phyloP scores from a whole-genome alignment of 2,329 filamentous ascomycete genomes.

The Nemania sp. region DNA sequence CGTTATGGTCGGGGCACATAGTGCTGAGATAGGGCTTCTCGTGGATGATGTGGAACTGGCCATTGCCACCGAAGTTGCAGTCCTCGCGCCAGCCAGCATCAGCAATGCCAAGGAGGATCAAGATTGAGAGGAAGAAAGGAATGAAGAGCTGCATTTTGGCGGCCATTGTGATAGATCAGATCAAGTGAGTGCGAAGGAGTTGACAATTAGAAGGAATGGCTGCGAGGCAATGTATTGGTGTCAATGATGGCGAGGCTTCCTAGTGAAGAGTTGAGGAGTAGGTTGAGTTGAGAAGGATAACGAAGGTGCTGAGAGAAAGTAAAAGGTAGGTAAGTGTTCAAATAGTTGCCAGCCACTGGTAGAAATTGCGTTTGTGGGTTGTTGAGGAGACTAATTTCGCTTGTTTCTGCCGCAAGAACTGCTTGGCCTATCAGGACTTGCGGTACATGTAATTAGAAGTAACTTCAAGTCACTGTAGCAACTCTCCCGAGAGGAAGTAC shows the following conservation, averaged over 20 bases:
- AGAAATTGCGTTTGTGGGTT: no score
- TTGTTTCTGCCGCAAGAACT: not conserved
- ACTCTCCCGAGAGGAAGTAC: not conserved
- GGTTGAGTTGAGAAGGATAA: not conserved
- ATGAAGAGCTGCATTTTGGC: conserved; percentile 7
- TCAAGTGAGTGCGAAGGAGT: not conserved
- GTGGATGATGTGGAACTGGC: conserved; percentile 20
- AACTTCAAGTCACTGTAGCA: not conserved
- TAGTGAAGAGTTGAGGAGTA: not conserved
- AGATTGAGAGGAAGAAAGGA: not conserved
- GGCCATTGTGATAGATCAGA: not conserved
- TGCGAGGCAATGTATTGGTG: not conserved
- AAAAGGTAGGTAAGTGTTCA: not conserved
- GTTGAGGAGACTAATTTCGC: not conserved
- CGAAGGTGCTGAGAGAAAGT: not conserved
- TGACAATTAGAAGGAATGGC: not conserved
- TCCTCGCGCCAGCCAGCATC: conserved; percentile 21
- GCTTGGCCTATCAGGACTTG: not conserved
- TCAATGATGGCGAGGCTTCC: no score
- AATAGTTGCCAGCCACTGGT: no score
- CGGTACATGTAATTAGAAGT: not conserved
- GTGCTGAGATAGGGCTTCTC: conserved; percentile 22
- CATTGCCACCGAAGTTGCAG: conserved; percentile 19
- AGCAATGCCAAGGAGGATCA: not conserved
- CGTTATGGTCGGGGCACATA: conserved; percentile 14